Percentiles rank a stretch among this genome's conserved stretches.
Evolutionary conservation across 2,329 filamentous ascomycete genomes (phyloP).

Genomic region (Eutypa lata): DNA sequence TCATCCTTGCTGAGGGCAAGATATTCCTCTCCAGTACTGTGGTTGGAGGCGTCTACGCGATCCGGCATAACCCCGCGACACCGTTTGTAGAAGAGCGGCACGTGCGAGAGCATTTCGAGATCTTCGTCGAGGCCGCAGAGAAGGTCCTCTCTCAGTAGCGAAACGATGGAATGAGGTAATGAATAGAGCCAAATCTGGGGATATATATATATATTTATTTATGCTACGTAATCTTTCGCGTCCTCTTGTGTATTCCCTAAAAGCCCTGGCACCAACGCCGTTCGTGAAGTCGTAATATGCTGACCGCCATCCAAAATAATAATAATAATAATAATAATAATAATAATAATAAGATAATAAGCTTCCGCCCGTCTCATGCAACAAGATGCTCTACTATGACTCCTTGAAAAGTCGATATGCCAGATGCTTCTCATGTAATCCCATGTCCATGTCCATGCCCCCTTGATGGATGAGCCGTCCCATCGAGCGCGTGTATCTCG

Average conservation of each 20-base stretch:
- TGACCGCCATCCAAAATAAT: too few relatives aligned
- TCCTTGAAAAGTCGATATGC: too few relatives aligned
- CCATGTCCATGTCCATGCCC: too few relatives aligned
- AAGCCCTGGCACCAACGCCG: too few relatives aligned
- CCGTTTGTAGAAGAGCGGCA: slow-evolving; percentile 68
- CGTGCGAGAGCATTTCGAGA: slow-evolving; percentile 69
- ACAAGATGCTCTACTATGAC: too few relatives aligned
- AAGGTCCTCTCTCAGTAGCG: slow-evolving; percentile 37
- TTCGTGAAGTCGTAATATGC: too few relatives aligned
- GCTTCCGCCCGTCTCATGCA: too few relatives aligned
- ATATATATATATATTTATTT: slow-evolving; percentile 3
- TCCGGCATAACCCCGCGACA: slow-evolving; percentile 76
- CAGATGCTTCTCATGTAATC: too few relatives aligned
- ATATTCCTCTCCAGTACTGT: slow-evolving; percentile 81
- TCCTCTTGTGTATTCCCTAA: background rate
- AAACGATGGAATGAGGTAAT: slow-evolving; percentile 3
- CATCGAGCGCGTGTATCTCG: background rate
- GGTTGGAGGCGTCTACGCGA: slow-evolving; percentile 70
- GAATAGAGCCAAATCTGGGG: slow-evolving; percentile 1
- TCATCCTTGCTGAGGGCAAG: slow-evolving; percentile 69
- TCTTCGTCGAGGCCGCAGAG: slow-evolving; percentile 64
- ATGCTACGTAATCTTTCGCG: background rate
- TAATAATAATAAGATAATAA: too few relatives aligned
- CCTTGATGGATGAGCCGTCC: too few relatives aligned
- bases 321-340: too few relatives aligned